Evolutionary conservation across 192 early-diverging fungal species (phyloP).

Genomic region (Diversispora epigaea): DNA sequence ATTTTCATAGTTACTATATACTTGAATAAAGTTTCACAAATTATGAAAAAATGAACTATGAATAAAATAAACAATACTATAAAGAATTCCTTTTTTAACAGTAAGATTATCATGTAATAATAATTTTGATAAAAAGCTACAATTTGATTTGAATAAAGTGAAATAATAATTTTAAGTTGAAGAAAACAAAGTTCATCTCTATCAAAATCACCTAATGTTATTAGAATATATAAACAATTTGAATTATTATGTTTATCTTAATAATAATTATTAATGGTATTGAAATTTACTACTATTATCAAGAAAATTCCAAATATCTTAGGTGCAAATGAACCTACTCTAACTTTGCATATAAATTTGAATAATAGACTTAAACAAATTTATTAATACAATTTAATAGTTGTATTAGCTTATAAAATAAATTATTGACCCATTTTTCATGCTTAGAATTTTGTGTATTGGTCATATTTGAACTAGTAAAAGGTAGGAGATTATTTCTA

Average conservation of each 20-base stretch:
- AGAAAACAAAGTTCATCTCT: not conserved
- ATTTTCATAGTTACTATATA: too few relatives aligned
- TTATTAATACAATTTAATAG: not conserved
- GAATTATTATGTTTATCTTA: not conserved
- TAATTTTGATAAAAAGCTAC: not conserved
- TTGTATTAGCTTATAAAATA: not conserved
- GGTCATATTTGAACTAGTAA: conserved; percentile 8
- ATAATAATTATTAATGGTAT: conserved; percentile 6
- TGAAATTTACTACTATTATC: conserved; percentile 1
- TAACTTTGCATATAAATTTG: not conserved
- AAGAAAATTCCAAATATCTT: not conserved
- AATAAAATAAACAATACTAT: too few relatives aligned
- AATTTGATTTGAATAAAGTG: not conserved
- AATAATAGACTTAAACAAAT: not conserved
- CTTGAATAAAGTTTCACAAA: too few relatives aligned
- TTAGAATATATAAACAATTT: not conserved
- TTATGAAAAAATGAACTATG: too few relatives aligned
- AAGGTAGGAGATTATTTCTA: not conserved
- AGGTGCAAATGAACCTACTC: not conserved
- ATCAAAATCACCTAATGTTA: not conserved
- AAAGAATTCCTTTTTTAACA: not conserved
- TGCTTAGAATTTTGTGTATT: not conserved
- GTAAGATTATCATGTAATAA: not conserved
- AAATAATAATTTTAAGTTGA: not conserved
- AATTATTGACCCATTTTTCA: not conserved